A percentile compares a stretch with the other conserved stretches of the same genome.
phyloP scores from a whole-genome alignment of 257 asterid species.

The Knoxia roxburghii region DNA sequence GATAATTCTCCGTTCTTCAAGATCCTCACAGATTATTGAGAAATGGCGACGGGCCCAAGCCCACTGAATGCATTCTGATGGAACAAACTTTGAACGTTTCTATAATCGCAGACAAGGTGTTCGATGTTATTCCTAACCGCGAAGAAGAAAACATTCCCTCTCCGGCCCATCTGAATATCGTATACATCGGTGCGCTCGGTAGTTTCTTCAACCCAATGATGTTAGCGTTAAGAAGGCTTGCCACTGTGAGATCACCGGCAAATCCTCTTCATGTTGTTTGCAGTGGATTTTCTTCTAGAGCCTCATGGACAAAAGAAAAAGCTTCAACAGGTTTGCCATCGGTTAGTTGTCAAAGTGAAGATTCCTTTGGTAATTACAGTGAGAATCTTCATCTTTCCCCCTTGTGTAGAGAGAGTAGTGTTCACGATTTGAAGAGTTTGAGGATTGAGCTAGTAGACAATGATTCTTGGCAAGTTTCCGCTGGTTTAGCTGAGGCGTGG shows the following conservation, averaged over 20 bases:
- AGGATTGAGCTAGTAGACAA: slow-evolving; percentile 56
- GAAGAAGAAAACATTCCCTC: not conserved
- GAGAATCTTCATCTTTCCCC: slow-evolving; percentile 53
- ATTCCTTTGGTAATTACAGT: slow-evolving; percentile 16
- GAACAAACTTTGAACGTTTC: too few species aligned
- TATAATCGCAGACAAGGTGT: slow-evolving; percentile 1
- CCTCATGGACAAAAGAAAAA: not conserved
- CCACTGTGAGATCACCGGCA: not conserved
- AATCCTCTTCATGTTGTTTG: not conserved
- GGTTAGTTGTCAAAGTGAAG: slow-evolving; percentile 16
- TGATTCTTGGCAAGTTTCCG: slow-evolving; percentile 61
- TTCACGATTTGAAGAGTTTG: slow-evolving; percentile 28
- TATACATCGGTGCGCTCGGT: not conserved
- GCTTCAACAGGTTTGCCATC: not conserved
- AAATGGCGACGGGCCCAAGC: too few species aligned
- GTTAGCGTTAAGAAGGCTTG: slow-evolving; percentile 1
- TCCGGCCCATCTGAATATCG: not conserved
- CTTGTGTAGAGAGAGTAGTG: slow-evolving; percentile 27
- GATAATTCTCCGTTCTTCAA: too few species aligned
- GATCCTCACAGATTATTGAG: too few species aligned
- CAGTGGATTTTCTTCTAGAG: not conserved
- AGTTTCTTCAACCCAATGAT: not conserved
- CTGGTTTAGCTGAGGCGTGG: slow-evolving; percentile 63
- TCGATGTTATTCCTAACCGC: slow-evolving; percentile 8
- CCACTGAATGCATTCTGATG: too few species aligned